phyloP scores from a whole-genome alignment of 2,329 filamentous ascomycete species.

The Fusarium veterinarium region DNA sequence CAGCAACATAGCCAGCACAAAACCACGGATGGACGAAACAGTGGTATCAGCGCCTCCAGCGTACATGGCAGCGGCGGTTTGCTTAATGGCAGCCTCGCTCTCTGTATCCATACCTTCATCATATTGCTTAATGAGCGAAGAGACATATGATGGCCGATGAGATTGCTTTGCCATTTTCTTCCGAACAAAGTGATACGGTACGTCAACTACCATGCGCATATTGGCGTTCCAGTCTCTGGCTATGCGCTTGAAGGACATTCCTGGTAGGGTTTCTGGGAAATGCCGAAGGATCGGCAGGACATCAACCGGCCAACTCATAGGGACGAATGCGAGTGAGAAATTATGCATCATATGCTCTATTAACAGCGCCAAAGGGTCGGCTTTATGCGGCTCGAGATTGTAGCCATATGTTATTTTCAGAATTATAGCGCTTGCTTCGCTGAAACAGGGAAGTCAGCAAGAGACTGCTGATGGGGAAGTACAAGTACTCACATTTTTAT shows the following conservation, averaged over 20 bases:
- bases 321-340: background rate
- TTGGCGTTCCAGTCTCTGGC: constrained; percentile 38
- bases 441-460: background rate
- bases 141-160: constrained; percentile 35
- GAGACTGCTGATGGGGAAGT: rapidly evolving
- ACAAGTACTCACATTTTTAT: background rate
- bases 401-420: constrained; percentile 46
- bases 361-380: constrained; percentile 41
- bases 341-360: constrained; percentile 25
- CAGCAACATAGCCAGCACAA: constrained; percentile 31
- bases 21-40: background rate
- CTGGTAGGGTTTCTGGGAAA: constrained; percentile 44
- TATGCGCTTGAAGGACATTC: constrained; percentile 39
- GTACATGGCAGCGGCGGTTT: background rate
- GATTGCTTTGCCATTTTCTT: constrained; percentile 28
- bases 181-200: constrained; percentile 42
- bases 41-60: constrained; percentile 1
- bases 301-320: constrained; percentile 22
- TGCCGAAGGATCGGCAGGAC: constrained; percentile 40
- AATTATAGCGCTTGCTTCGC: constrained; percentile 35
- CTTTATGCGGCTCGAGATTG: constrained; percentile 30
- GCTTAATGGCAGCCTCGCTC: background rate
- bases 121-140: constrained; percentile 28
- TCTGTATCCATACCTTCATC: background rate
- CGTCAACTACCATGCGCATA: constrained; percentile 2